phyloP scores from a whole-genome alignment of 1,284 basidiomycete genomes.

The Coriolopsis trogii region DNA sequence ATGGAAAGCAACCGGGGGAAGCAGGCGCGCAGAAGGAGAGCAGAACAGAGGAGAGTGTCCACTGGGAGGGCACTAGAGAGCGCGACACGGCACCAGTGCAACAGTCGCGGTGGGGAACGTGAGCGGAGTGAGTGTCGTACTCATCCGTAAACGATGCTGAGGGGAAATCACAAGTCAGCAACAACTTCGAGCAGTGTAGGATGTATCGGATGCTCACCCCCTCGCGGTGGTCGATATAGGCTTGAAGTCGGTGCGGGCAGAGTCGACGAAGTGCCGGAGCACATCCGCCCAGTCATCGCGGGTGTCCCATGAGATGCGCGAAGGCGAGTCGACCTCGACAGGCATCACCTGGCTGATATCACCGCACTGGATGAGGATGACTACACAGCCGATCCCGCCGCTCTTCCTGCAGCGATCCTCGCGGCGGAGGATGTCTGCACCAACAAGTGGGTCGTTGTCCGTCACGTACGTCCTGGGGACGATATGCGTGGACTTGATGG shows the following conservation, averaged over 20 bases:
- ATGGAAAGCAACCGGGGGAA: conserved; percentile 15
- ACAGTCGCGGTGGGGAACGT: conserved; percentile 6
- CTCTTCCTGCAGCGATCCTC: conserved; percentile 72
- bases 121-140: neutral
- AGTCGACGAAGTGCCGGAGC: conserved; percentile 67
- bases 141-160: conserved; percentile 43
- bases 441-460: conserved; percentile 67
- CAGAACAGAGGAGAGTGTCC: conserved; percentile 8
- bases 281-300: conserved; percentile 72
- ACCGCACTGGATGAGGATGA: conserved; percentile 75
- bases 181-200: neutral
- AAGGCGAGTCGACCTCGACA: conserved; percentile 76
- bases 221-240: conserved; percentile 73
- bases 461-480: conserved; percentile 70
- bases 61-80: neutral
- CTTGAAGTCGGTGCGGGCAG: conserved; percentile 75
- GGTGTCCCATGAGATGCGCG: conserved; percentile 71
- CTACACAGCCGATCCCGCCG: conserved; percentile 72
- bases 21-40: conserved; percentile 1
- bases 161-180: conserved; percentile 10
- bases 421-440: conserved; percentile 71
- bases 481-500: conserved; percentile 64
- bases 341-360: conserved; percentile 79
- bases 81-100: conserved; percentile 12
- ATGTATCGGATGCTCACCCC: conserved; percentile 56